These are phyloP conservation scores for Helicocarpus griseus DNA, from an alignment of 2,329 filamentous ascomycete genomes.

Conservation along the genomic window DNA sequence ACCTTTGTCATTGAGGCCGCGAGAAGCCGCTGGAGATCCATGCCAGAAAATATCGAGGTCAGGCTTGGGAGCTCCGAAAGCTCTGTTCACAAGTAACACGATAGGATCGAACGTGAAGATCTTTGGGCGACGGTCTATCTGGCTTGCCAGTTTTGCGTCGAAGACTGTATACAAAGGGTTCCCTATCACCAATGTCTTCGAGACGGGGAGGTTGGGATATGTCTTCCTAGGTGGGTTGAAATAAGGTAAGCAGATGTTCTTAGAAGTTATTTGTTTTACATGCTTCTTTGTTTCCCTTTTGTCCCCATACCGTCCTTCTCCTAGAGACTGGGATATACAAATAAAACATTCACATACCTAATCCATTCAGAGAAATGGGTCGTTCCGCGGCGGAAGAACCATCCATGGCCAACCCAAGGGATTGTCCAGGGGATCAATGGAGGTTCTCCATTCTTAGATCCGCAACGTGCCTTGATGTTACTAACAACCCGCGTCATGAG, in stretches of 20 bases:
- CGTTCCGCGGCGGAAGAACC: not conserved
- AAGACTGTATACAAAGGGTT: constrained; percentile 15
- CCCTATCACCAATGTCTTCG: constrained; percentile 10
- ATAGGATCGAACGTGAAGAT: constrained; percentile 15
- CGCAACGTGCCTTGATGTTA: not conserved
- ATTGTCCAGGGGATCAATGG: constrained; percentile 1
- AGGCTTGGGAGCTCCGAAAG: constrained; percentile 12
- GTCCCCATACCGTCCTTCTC: not conserved
- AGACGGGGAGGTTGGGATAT: constrained; percentile 5
- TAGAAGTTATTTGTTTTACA: too few relatives aligned
- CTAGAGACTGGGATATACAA: not conserved
- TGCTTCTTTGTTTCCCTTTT: not conserved
- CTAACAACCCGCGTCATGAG: not conserved
- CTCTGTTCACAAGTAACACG: constrained; percentile 7
- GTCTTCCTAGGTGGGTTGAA: not conserved
- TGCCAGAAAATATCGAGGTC: constrained; percentile 13
- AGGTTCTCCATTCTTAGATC: not conserved
- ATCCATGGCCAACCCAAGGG: not conserved
- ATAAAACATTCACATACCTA: not conserved
- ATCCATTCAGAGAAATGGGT: not conserved
- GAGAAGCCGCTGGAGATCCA: constrained; percentile 7
- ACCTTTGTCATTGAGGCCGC: constrained; percentile 4
- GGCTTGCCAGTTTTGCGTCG: constrained; percentile 14
- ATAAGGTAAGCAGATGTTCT: not conserved
- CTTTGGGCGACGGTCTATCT: constrained; percentile 14